A percentile compares a stretch with the other conserved stretches of the same genome.
phyloP scores from a whole-genome alignment of 768 basidiomycete species.

The Kwoniella botswanensis region DNA sequence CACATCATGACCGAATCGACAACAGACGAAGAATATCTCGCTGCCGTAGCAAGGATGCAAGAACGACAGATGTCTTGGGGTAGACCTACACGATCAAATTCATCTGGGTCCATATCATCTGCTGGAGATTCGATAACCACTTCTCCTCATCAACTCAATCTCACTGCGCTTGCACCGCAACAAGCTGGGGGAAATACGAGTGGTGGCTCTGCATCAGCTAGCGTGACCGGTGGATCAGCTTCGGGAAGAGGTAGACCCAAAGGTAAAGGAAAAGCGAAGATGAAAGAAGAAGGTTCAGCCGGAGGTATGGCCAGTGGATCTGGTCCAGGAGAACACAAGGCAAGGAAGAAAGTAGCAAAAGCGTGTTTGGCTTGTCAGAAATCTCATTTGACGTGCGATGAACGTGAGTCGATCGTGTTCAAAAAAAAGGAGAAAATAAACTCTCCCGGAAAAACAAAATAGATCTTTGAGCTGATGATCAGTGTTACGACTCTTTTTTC shows the following conservation, averaged over 20 bases:
- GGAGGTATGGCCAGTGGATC: neutral
- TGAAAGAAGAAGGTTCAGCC: constrained; percentile 21
- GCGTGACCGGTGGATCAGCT: constrained; percentile 6
- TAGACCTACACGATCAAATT: constrained; percentile 27
- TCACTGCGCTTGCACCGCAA: constrained; percentile 20
- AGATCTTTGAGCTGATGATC: neutral
- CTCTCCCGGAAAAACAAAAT: neutral
- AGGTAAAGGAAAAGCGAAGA: constrained; percentile 20
- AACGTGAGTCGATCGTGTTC: constrained; percentile 67
- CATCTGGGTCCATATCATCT: constrained; percentile 32
- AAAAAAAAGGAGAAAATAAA: neutral
- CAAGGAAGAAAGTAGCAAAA: constrained; percentile 60
- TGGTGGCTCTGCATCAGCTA: constrained; percentile 9
- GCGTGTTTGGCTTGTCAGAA: constrained; percentile 97
- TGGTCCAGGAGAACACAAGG: constrained; percentile 27
- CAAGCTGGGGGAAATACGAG: constrained; percentile 13
- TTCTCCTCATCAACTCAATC: constrained; percentile 16
- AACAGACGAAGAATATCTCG: constrained; percentile 1
- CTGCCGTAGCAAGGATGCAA: constrained; percentile 28
- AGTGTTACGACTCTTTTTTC: constrained; percentile 16
- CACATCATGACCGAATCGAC: neutral
- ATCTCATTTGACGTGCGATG: constrained; percentile 97
- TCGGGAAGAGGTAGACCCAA: constrained; percentile 20
- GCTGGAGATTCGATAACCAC: constrained; percentile 17
- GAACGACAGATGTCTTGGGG: constrained; percentile 34